Evolutionary conservation across 148 eudicot genomes (phyloP), one percentile per base, ranked within the genome.

Genomic region (Rhododendron williamsianum): DNA sequence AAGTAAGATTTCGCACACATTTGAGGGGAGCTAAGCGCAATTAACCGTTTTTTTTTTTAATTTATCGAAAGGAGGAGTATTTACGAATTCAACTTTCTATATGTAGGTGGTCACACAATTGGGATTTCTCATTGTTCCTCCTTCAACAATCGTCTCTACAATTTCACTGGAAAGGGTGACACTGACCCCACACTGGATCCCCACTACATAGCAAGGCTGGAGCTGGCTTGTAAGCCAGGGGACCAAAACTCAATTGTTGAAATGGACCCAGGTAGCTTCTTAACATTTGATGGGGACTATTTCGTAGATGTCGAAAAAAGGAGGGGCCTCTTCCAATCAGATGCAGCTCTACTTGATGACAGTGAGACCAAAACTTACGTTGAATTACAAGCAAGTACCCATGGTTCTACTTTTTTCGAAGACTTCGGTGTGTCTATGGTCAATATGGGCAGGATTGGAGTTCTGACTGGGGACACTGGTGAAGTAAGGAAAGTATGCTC

Each of bases 281-380:
- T 18, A 35, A 56, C 83, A 6, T 81, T 81, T 33, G 83, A 81
- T 35, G 67, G 2, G 25, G 27, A 81, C 52, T 81, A 81, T 41
- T 81, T 52, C 46, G 30, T 23, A 6, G 45, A 30, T 2, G 83
- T 81, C 1, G 46, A 41, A 0, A 54, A 81, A 33, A 81, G 83
- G 15, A 30, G 69, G 33, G 83, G 83, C 2, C 27, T 81, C 45
- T 81, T 81, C 33, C 81, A 76, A 41, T 76, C 46, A 7, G 79
- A 76, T 76, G n/a, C 46, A 36, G 46, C 79, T 36, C 48, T 85
- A 33, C 86, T 85, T n/a, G 63, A 85, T 11, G 83, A 79, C 58
- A 79, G 52, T 9, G 86, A 78, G 86, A 85, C 86, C 4, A 79
- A 79, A 79, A 81, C 78, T 85, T 85, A 85, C 15, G 78, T 85